phyloP scores from a whole-genome alignment of 495 filamentous ascomycete species.

The Extremus antarcticus region DNA sequence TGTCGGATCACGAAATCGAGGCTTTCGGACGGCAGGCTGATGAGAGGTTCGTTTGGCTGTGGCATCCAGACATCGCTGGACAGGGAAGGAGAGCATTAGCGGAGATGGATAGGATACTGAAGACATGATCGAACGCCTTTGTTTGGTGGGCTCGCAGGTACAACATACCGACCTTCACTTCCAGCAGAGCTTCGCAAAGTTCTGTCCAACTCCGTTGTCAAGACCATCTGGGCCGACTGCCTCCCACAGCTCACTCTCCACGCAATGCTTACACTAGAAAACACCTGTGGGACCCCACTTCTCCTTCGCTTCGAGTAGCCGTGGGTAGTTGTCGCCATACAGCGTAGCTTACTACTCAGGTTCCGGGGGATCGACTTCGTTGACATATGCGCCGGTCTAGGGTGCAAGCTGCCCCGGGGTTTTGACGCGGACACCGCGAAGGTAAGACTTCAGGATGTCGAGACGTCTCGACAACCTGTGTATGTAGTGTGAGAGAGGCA shows the following conservation, averaged over 20 bases:
- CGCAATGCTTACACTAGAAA: not conserved
- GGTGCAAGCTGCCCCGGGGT: too few relatives aligned
- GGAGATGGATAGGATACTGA: not conserved
- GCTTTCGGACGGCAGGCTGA: not conserved
- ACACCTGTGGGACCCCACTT: not conserved
- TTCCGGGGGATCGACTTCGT: not conserved
- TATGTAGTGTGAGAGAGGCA: too few relatives aligned
- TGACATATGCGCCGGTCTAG: too few relatives aligned
- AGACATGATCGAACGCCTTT: not conserved
- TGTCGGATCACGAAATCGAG: slow-evolving; percentile 2
- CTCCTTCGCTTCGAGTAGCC: not conserved
- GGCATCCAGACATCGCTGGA: slow-evolving; percentile 8
- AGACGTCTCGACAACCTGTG: too few relatives aligned
- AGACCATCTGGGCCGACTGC: not conserved
- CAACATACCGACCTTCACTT: not conserved
- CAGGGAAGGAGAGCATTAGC: not conserved
- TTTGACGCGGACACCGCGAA: too few relatives aligned
- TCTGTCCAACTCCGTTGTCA: not conserved
- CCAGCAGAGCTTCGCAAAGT: not conserved
- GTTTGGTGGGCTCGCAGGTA: not conserved
- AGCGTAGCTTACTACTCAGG: not conserved
- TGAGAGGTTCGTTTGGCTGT: slow-evolving; percentile 12
- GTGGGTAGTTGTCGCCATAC: not conserved
- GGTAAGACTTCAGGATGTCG: too few relatives aligned
- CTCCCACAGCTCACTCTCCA: not conserved